A percentile compares a stretch with the other conserved stretches of the same genome.
phyloP scores from a whole-genome alignment of 192 early-diverging fungal species.

The Backusella tarrabulga region DNA sequence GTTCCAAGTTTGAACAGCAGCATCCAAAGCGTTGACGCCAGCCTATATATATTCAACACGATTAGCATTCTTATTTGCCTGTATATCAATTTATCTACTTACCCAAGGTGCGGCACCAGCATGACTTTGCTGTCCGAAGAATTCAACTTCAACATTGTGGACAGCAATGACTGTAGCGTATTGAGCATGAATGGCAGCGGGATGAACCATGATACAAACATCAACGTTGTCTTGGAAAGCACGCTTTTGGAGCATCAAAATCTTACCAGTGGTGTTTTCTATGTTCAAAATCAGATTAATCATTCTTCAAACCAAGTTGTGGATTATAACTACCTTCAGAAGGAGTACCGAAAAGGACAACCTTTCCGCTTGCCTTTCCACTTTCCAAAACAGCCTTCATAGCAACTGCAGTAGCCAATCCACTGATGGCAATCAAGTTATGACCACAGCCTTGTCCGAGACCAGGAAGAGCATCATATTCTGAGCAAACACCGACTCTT shows the following conservation, averaged over 20 bases:
- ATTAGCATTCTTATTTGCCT: slow-evolving; percentile 4
- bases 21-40: slow-evolving; percentile 81
- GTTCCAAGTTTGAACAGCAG: slow-evolving; percentile 61
- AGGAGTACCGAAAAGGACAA: slow-evolving; percentile 76
- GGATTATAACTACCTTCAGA: slow-evolving; percentile 52
- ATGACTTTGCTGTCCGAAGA: slow-evolving; percentile 70
- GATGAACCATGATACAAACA: slow-evolving; percentile 81
- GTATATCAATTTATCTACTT: slow-evolving; percentile 48
- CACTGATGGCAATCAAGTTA: slow-evolving; percentile 68
- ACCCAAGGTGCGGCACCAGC: slow-evolving; percentile 48
- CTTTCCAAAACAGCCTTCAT: slow-evolving; percentile 42
- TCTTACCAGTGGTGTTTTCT: slow-evolving; percentile 72
- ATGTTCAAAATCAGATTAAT: background rate
- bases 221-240: slow-evolving; percentile 69
- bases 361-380: slow-evolving; percentile 45
- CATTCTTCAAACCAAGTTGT: background rate
- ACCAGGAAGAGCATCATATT: slow-evolving; percentile 71
- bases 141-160: slow-evolving; percentile 51
- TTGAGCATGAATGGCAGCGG: slow-evolving; percentile 50
- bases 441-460: slow-evolving; percentile 62
- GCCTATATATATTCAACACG: slow-evolving; percentile 23
- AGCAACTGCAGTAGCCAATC: slow-evolving; percentile 60
- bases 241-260: slow-evolving; percentile 60
- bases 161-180: slow-evolving; percentile 42
- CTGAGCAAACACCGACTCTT: slow-evolving; percentile 50